phyloP scores from a whole-genome alignment of 805 yeast species.

The Ogataea ramenticola region DNA sequence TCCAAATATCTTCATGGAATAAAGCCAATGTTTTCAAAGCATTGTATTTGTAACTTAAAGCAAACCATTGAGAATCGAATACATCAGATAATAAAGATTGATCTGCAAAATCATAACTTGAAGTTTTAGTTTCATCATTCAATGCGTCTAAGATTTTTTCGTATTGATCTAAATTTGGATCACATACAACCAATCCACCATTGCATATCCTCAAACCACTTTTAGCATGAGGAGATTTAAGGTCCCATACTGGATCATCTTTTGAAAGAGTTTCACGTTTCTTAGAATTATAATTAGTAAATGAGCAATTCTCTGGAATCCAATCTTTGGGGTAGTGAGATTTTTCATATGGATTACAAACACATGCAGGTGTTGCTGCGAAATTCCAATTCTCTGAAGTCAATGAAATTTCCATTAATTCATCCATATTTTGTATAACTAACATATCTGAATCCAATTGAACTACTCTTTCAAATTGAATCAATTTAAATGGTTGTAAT shows the following conservation, averaged over 20 bases:
- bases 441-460: slow-evolving; percentile 57
- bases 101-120: slow-evolving; percentile 48
- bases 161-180: slow-evolving; percentile 32
- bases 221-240: slow-evolving; percentile 34
- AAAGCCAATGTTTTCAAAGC: slow-evolving; percentile 44
- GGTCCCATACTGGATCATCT: slow-evolving; percentile 9
- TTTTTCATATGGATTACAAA: slow-evolving; percentile 48
- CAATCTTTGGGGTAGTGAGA: slow-evolving; percentile 49
- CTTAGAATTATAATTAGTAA: slow-evolving; percentile 29
- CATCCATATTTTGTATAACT: slow-evolving; percentile 51
- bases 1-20: slow-evolving; percentile 42
- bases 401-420: slow-evolving; percentile 41
- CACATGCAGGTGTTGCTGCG: slow-evolving; percentile 58
- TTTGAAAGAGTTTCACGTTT: slow-evolving; percentile 5
- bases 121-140: slow-evolving; percentile 28
- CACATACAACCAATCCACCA: slow-evolving; percentile 50
- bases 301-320: slow-evolving; percentile 44
- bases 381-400: slow-evolving; percentile 23
- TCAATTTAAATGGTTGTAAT: slow-evolving; percentile 44
- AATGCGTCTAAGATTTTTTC: slow-evolving; percentile 35
- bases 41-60: slow-evolving; percentile 46
- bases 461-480: slow-evolving; percentile 45
- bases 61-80: slow-evolving; percentile 42
- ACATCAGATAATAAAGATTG: slow-evolving; percentile 51
- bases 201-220: slow-evolving; percentile 44